Base-by-base conservation (phyloP, 306 rosid species). In the Luffa aegyptiaca region DNA sequence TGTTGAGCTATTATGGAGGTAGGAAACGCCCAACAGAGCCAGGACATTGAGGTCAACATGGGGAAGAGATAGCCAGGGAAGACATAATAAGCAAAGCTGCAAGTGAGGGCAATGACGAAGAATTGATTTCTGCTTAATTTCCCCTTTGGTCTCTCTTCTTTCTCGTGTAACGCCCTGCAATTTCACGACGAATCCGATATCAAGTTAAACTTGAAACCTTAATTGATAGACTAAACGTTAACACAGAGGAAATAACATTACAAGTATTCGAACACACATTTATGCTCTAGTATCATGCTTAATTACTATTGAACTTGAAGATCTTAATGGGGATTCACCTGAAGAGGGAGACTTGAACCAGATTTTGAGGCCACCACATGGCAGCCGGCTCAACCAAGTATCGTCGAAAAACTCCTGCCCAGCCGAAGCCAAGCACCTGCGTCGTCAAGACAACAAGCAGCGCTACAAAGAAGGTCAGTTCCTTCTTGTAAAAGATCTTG, bases 321-420 rank as follows among this genome's bases (percentile, higher is more conserved):
- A 26, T 26, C 31, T 26, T 26, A 26, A 26, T 39, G 14, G 3
- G 48, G n/a, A 42, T 44, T 72, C 49, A 88, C 92, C 92, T 90
- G 92, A 87, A 93, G n/a, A 93, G 93, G 3, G 97, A 93, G 42
- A 93, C 97, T 62, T 90, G 96, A 1, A 93, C 96, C 0, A 93
- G 93, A 75, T 93, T 93, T 26, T 91, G 92, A 0, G 96, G 97
- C 97, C 96, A 93, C 97, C 97, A 93, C 96, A 90, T 93, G 52
- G 89, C 85, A 0, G 96, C 97, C 33, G 97, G 97, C 83, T 93
- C 96, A 0, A 93, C 97, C 79, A 93, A 74, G 61, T 84, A 93
- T 3, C 89, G 82, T n/a, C 97, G 81, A 45, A 91, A 91, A 53
- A 93, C 16, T 14, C 97, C 97, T 1, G 96, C 97, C 97, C 97